phyloP scores from a whole-genome alignment of 768 basidiomycete species.

The Flagelloscypha sp. region DNA sequence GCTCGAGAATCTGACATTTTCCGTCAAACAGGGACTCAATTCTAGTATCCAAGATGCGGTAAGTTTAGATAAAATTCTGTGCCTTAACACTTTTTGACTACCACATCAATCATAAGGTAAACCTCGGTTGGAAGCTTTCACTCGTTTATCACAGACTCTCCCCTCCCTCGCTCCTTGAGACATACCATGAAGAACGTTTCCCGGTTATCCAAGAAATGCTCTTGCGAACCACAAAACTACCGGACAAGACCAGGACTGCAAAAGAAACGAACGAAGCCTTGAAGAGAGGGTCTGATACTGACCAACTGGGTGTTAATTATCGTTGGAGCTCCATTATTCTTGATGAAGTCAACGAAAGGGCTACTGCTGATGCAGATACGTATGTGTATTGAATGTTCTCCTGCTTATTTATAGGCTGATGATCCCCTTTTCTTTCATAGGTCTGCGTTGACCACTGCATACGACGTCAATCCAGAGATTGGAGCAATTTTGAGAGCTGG shows the following conservation, averaged over 20 bases:
- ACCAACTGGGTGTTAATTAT: constrained; percentile 14
- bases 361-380: constrained; percentile 10
- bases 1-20: no score
- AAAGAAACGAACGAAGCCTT: constrained; percentile 4
- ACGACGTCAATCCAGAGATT: constrained; percentile 4
- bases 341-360: constrained; percentile 6
- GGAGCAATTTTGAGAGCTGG: constrained; percentile 26
- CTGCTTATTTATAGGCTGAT: not conserved
- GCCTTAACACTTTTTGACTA: not conserved
- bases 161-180: constrained; percentile 25
- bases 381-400: constrained; percentile 3
- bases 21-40: constrained; percentile 9
- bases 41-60: constrained; percentile 8
- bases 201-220: constrained; percentile 40
- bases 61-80: constrained; percentile 6
- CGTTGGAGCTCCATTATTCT: constrained; percentile 11
- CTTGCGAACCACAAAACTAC: constrained; percentile 23
- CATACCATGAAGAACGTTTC: constrained; percentile 36
- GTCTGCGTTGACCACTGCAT: constrained; percentile 4
- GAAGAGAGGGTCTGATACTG: constrained; percentile 2
- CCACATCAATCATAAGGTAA: constrained; percentile 19
- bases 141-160: constrained; percentile 31
- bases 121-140: constrained; percentile 38
- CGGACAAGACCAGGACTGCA: constrained; percentile 12
- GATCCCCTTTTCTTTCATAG: constrained; percentile 4